phyloP scores from a whole-genome alignment of 192 early-diverging fungal species.

The Podila clonocystis region DNA sequence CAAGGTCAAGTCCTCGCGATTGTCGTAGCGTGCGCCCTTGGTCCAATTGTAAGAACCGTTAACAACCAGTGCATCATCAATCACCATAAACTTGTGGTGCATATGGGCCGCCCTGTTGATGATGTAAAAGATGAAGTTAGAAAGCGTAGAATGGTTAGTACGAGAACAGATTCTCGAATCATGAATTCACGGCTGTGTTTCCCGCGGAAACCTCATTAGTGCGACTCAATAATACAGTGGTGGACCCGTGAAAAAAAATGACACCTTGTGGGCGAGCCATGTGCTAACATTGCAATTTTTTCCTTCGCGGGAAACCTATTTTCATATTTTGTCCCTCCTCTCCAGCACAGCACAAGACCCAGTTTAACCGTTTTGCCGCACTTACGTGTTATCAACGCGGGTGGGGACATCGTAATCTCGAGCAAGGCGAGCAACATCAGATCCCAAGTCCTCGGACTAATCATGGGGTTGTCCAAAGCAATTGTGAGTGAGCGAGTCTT shows the following conservation, averaged over 20 bases:
- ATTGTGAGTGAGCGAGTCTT: too few species aligned
- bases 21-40: slow-evolving; percentile 71
- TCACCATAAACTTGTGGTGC: slow-evolving; percentile 80
- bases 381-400: slow-evolving; percentile 59
- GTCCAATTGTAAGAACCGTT: slow-evolving; percentile 74
- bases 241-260: too few species aligned
- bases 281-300: too few species aligned
- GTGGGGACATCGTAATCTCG: slow-evolving; percentile 58
- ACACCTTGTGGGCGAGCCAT: too few species aligned
- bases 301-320: too few species aligned
- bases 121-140: too few species aligned
- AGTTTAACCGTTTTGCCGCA: too few species aligned
- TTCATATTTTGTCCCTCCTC: slow-evolving; percentile 17
- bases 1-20: slow-evolving; percentile 75
- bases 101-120: slow-evolving; percentile 56
- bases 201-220: too few species aligned
- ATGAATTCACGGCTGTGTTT: too few species aligned
- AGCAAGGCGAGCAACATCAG: slow-evolving; percentile 61
- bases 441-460: slow-evolving; percentile 64
- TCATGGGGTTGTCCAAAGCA: background rate
- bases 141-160: too few species aligned
- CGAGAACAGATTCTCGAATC: too few species aligned
- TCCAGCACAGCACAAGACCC: background rate
- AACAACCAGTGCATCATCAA: slow-evolving; percentile 65
- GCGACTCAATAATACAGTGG: too few species aligned